Evolutionary conservation across 495 filamentous ascomycete species (phyloP).

Genomic region (Pyronema domesticum): DNA sequence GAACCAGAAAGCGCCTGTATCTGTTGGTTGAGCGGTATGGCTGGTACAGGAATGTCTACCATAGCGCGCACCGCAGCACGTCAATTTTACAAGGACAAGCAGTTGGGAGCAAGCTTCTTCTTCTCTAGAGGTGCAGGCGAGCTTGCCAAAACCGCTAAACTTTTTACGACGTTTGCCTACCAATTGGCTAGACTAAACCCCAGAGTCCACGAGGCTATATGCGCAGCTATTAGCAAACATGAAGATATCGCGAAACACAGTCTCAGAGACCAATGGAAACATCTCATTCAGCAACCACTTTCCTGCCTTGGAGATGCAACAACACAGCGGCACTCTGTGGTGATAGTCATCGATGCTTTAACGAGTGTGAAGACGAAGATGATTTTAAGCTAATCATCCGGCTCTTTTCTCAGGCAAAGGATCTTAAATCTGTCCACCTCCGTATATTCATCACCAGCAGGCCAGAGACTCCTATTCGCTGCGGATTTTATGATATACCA

Average conservation of each 20-base stretch:
- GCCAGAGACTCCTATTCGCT: slow-evolving; percentile 23
- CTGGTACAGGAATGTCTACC: slow-evolving; percentile 26
- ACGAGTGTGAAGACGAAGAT: slow-evolving; percentile 23
- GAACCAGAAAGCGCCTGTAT: slow-evolving; percentile 10
- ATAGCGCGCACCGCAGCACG: slow-evolving; percentile 17
- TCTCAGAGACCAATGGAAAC: slow-evolving; percentile 10
- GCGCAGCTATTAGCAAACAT: slow-evolving; percentile 7
- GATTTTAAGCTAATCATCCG: slow-evolving; percentile 19
- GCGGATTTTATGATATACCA: slow-evolving; percentile 11
- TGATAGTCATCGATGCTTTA: slow-evolving; percentile 26
- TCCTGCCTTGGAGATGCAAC: neutral
- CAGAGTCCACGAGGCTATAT: neutral
- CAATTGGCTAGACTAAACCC: slow-evolving; percentile 9
- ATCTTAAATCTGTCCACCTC: slow-evolving; percentile 10
- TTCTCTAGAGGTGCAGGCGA: slow-evolving; percentile 9
- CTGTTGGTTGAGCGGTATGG: slow-evolving; percentile 28
- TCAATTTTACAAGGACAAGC: neutral
- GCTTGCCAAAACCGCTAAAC: slow-evolving; percentile 10
- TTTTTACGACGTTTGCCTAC: slow-evolving; percentile 13
- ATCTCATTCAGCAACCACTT: slow-evolving; percentile 13
- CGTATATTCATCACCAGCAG: slow-evolving; percentile 27
- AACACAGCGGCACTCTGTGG: neutral
- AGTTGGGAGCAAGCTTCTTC: slow-evolving; percentile 11
- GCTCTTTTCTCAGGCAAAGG: slow-evolving; percentile 16
- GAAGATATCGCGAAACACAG: neutral